Evolutionary conservation across 1,284 basidiomycete genomes (phyloP), one percentile per base, ranked within the genome.

Genomic region (Ceratobasidium sp.): DNA sequence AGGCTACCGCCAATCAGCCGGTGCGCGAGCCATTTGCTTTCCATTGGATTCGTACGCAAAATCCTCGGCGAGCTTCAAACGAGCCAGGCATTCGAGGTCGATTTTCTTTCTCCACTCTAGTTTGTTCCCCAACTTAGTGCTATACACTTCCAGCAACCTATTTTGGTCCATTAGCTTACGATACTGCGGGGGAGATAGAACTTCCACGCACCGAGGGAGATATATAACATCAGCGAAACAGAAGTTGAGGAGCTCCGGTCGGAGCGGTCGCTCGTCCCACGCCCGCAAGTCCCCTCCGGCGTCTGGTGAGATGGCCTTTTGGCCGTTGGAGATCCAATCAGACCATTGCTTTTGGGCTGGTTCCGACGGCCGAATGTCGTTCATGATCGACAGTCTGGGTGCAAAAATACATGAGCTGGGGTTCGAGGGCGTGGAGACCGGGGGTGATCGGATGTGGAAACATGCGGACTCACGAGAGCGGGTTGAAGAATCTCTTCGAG

Each of bases 21-120:
- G 66, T 8, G 66, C 66, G 14, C 66, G 22, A 1, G 66, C 66
- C 51, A 69, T 56, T 29, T 56, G 66, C 27, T 57, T 69, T 8
- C 66, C 66, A 22, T 48, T 45, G 1, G 66, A 29, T n/a, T 69
- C 66, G 45, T 56, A 69, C 51, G 66, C 51, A 57, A 69, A 69
- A 69, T 69, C 66, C 27, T 69, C 66, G 66, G 66, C 66, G 53
- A 69, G 54, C 57, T 69, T 69, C 31, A 69, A 24, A 7, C 66
- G 33, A 69, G 66, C 33, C 44, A 57, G 66, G 22, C 51, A 53
- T 41, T 69, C 66, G 36, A 44, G 33, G 24, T 69, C 66, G 41
- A 69, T 57, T 57, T 69, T 69, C 54, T 69, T 69, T 36, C 66
- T 36, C 66, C 66, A 69, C n/a, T 69, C 66, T 57, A 53, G 66